phyloP scores from a whole-genome alignment of 2,329 filamentous ascomycete species.

The Calonectria honghensis region DNA sequence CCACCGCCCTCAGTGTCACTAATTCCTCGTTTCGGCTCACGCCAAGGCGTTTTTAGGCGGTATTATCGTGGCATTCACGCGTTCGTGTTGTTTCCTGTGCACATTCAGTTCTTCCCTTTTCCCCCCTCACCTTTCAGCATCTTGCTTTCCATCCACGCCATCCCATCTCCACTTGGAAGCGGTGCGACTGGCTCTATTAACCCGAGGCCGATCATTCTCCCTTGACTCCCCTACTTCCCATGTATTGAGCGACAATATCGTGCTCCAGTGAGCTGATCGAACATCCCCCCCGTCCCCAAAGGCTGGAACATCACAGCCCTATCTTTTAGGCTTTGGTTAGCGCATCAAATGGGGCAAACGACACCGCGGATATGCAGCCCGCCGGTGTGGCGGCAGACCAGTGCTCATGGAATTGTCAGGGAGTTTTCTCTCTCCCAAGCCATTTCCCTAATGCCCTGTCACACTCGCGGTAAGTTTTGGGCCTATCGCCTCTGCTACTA shows the following conservation, averaged over 20 bases:
- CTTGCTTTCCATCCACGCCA: no score
- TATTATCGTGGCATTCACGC: background rate
- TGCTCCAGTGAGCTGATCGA: background rate
- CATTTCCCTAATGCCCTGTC: background rate
- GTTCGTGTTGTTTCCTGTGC: background rate
- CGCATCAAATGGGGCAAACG: background rate
- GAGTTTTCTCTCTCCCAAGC: background rate
- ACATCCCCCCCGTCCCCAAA: background rate
- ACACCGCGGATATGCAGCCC: background rate
- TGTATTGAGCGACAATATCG: background rate
- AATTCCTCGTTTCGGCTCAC: background rate
- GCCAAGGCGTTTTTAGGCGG: constrained; percentile 1
- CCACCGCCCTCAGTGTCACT: background rate
- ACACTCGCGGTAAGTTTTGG: background rate
- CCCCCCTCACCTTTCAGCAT: background rate
- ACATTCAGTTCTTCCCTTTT: background rate
- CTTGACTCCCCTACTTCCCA: background rate
- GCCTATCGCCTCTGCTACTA: background rate
- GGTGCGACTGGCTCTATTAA: background rate
- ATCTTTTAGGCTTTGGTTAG: background rate
- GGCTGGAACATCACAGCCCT: background rate
- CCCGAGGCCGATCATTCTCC: background rate
- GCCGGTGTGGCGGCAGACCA: constrained; percentile 16
- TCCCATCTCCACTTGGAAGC: background rate
- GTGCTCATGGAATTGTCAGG: background rate